phyloP scores from a whole-genome alignment of 2,329 filamentous ascomycete species.

The Exophiala viscosa region DNA sequence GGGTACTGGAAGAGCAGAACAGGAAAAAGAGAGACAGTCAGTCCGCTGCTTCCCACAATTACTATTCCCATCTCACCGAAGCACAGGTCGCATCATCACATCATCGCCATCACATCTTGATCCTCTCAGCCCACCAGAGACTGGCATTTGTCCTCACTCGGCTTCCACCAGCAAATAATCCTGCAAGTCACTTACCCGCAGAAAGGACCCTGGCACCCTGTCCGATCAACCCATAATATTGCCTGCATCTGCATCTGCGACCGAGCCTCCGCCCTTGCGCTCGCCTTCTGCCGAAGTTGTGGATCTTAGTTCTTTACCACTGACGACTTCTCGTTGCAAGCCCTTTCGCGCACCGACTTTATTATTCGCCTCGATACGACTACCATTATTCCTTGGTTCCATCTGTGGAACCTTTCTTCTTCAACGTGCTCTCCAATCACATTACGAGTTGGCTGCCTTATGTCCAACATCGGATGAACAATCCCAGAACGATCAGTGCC shows the following conservation, averaged over 20 bases:
- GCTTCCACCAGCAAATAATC: neutral
- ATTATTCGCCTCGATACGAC: neutral
- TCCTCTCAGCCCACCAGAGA: neutral
- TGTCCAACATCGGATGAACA: no score
- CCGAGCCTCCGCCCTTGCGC: constrained; percentile 17
- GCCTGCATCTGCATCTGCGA: constrained; percentile 6
- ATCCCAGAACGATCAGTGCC: no score
- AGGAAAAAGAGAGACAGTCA: no score
- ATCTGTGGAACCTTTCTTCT: no score
- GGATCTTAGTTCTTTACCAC: constrained; percentile 13
- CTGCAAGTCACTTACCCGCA: neutral
- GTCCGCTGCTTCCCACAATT: no score
- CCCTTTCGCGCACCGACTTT: constrained; percentile 1
- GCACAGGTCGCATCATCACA: neutral
- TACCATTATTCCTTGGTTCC: no score
- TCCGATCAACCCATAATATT: neutral
- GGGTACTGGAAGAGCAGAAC: no score
- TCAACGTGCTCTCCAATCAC: no score
- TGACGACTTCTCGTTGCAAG: constrained; percentile 13
- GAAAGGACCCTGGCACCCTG: neutral
- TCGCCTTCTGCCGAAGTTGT: constrained; percentile 20
- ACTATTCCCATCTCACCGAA: no score
- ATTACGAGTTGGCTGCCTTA: no score
- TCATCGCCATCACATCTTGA: neutral
- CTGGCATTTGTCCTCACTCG: neutral